Evolutionary conservation across 2,329 filamentous ascomycete species (phyloP).

Genomic region (Curvularia lunata): DNA sequence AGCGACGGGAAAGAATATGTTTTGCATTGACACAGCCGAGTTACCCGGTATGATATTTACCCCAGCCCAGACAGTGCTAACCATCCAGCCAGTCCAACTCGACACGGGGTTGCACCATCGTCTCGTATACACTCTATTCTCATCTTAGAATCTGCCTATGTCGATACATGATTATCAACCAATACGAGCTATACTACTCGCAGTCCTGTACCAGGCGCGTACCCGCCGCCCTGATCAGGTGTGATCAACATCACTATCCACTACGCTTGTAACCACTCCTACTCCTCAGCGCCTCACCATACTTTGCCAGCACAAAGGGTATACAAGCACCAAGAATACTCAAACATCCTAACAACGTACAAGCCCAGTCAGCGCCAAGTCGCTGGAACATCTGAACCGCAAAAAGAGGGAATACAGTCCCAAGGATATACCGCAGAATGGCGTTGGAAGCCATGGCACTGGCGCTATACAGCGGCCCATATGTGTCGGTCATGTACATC

Average conservation of each 20-base stretch:
- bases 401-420: conserved; percentile 66
- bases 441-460: conserved; percentile 67
- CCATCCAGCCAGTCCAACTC: no score
- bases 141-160: neutral
- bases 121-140: neutral
- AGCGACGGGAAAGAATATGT: no score
- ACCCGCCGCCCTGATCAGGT: neutral
- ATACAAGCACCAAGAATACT: conserved; percentile 15
- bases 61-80: no score
- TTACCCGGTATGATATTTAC: no score
- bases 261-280: conserved; percentile 20
- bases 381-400: conserved; percentile 56
- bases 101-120: neutral
- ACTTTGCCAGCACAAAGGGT: conserved; percentile 24
- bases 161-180: neutral
- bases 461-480: conserved; percentile 62
- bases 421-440: conserved; percentile 62
- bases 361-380: conserved; percentile 18
- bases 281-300: conserved; percentile 19
- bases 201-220: neutral
- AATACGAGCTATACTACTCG: neutral
- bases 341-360: conserved; percentile 17
- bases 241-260: neutral
- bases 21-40: no score
- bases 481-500: conserved; percentile 39